These are phyloP conservation scores for Tuber magnatum DNA, from an alignment of 495 filamentous ascomycete genomes.

Conservation along the genomic window DNA sequence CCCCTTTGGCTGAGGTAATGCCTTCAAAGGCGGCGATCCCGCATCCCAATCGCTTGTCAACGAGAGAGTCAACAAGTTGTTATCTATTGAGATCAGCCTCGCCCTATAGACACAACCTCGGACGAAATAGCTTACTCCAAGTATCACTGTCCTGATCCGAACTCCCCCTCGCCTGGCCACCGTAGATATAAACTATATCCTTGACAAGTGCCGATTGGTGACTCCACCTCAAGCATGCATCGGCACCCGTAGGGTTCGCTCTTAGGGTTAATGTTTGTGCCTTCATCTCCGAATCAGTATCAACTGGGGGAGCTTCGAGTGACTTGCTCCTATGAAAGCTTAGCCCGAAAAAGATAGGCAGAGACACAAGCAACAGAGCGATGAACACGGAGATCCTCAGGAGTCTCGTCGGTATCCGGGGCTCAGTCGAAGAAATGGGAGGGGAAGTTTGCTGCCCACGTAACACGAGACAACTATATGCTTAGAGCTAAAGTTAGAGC, in stretches of 20 bases:
- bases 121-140: slow-evolving; percentile 54
- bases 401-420: neutral
- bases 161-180: slow-evolving; percentile 53
- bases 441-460: neutral
- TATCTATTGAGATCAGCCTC: slow-evolving; percentile 47
- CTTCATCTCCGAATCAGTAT: slow-evolving; percentile 12
- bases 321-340: neutral
- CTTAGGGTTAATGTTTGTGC: neutral
- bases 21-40: slow-evolving; percentile 53
- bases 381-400: slow-evolving; percentile 10
- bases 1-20: slow-evolving; percentile 58
- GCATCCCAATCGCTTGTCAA: slow-evolving; percentile 61
- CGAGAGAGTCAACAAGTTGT: slow-evolving; percentile 61
- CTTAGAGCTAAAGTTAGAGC: neutral
- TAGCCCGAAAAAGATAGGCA: slow-evolving; percentile 5
- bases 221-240: slow-evolving; percentile 60
- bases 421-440: neutral
- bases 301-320: slow-evolving; percentile 4
- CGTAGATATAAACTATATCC: slow-evolving; percentile 69
- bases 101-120: slow-evolving; percentile 26
- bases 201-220: slow-evolving; percentile 65
- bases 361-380: slow-evolving; percentile 11
- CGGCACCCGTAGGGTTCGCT: slow-evolving; percentile 46
- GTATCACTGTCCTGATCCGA: slow-evolving; percentile 51
- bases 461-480: neutral